Conservation (phyloP, 2,329 filamentous ascomycete species). For the Paraphaeosphaeria minitans region DNA sequence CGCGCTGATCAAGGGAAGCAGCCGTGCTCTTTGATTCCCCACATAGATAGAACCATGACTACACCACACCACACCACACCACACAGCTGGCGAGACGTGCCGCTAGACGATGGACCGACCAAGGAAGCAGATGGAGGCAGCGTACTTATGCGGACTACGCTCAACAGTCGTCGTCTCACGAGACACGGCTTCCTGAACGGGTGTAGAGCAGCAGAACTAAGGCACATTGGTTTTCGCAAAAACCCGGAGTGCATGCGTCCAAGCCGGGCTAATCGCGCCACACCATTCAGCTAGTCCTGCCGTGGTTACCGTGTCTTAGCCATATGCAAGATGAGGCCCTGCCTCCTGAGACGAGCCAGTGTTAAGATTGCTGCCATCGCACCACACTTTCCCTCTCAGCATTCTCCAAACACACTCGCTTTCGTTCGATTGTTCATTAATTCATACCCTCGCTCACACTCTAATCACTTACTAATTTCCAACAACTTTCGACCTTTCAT, state of each 20-base stretch:
- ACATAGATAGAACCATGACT: too few relatives aligned
- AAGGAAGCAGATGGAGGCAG: background rate
- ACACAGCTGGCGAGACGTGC: background rate
- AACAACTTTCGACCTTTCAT: constrained; percentile 13
- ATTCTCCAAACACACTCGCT: constrained; percentile 27
- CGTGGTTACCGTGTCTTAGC: background rate
- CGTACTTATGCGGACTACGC: background rate
- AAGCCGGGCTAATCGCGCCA: constrained; percentile 10
- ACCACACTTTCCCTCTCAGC: constrained; percentile 18
- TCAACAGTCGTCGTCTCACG: background rate
- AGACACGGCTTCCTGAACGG: background rate
- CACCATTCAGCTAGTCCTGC: background rate
- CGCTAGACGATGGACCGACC: background rate
- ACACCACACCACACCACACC: background rate
- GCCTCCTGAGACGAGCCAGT: constrained; percentile 11
- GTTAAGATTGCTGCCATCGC: constrained; percentile 7
- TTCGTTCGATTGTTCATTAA: constrained; percentile 17
- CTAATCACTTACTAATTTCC: constrained; percentile 23
- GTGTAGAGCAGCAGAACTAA: background rate
- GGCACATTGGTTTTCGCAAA: constrained; percentile 1
- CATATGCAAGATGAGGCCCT: background rate
- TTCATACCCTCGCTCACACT: constrained; percentile 27
- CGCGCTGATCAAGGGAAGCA: constrained; percentile 16
- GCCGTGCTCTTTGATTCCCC: constrained; percentile 22
- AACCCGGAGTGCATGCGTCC: constrained; percentile 10